Evolutionary conservation across 306 rosid genomes (phyloP).

Genomic region (Abrus precatorius): DNA sequence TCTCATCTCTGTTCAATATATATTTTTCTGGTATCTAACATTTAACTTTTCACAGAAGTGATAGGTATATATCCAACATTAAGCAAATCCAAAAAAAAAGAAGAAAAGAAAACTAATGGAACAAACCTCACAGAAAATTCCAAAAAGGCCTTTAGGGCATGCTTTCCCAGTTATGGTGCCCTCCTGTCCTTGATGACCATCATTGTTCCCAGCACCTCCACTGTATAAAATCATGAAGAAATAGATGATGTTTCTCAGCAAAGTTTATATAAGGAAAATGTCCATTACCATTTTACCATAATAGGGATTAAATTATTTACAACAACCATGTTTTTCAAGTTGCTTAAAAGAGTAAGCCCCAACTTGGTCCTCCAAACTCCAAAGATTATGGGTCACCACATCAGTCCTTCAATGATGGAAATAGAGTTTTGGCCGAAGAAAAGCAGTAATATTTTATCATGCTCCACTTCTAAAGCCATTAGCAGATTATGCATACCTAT

Average conservation of each 20-base stretch:
- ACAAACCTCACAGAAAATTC: constrained; percentile 85
- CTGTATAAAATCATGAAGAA: constrained; percentile 64
- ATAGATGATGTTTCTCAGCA: constrained; percentile 44
- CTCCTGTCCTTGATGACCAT: constrained; percentile 76
- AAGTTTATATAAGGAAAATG: constrained; percentile 19
- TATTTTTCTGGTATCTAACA: background rate
- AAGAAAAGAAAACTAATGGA: constrained; percentile 29
- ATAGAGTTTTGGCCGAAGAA: constrained; percentile 29
- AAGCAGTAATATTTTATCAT: constrained; percentile 13
- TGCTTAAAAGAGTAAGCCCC: constrained; percentile 18
- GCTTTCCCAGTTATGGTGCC: constrained; percentile 91
- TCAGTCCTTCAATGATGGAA: constrained; percentile 31
- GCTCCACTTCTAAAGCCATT: constrained; percentile 7
- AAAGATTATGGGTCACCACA: constrained; percentile 13
- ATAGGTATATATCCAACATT: constrained; percentile 30
- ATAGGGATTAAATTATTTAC: constrained; percentile 21
- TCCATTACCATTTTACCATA: constrained; percentile 6
- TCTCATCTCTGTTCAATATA: background rate
- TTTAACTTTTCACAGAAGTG: constrained; percentile 22
- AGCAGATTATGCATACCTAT: constrained; percentile 62
- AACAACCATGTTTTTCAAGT: constrained; percentile 10
- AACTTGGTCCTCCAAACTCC: background rate
- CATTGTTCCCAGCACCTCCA: constrained; percentile 86
- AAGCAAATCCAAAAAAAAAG: constrained; percentile 21
- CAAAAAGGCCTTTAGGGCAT: constrained; percentile 94